These are phyloP conservation scores for Takashimella koratensis DNA, from an alignment of 1,284 basidiomycete genomes.

Conservation along the genomic window DNA sequence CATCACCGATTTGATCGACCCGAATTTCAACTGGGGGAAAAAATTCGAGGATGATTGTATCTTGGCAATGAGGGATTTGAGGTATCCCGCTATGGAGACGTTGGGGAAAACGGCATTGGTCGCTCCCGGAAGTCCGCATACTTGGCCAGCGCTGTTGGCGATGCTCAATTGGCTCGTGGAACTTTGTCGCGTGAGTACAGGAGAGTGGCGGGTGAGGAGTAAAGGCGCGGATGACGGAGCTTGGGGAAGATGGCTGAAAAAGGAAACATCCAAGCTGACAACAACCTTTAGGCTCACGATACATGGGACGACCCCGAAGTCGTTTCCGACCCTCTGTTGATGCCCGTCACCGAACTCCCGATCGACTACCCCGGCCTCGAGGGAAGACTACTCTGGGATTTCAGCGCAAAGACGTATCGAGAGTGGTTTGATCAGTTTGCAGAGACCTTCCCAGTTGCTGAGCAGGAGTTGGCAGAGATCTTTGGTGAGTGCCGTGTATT, in stretches of 20 bases:
- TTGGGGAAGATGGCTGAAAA: too few relatives aligned
- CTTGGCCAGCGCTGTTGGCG: conserved; percentile 75
- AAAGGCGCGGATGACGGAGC: too few relatives aligned
- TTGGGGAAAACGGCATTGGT: conserved; percentile 78
- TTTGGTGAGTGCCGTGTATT: conserved; percentile 62
- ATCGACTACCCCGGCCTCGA: conserved; percentile 52
- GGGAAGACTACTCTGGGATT: conserved; percentile 69
- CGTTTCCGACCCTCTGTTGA: conserved; percentile 65
- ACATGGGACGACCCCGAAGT: conserved; percentile 60
- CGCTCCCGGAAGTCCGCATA: conserved; percentile 75
- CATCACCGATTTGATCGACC: conserved; percentile 63
- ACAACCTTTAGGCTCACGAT: conserved; percentile 48
- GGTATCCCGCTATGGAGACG: conserved; percentile 69
- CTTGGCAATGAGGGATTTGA: conserved; percentile 65
- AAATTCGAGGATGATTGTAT: conserved; percentile 73
- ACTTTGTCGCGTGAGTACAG: conserved; percentile 60
- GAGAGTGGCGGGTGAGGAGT: conserved; percentile 1
- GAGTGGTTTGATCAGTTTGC: conserved; percentile 63
- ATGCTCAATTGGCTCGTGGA: conserved; percentile 84
- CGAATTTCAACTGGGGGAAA: conserved; percentile 56
- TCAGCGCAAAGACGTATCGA: conserved; percentile 65
- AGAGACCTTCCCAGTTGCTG: conserved; percentile 68
- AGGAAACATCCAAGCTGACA: too few relatives aligned
- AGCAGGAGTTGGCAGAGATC: conserved; percentile 64
- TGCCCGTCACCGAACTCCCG: conserved; percentile 30